A percentile compares a stretch with the other conserved stretches of the same genome.
phyloP scores from a whole-genome alignment of 1,139 yeast species.

The Suhomyces guaymorum region DNA sequence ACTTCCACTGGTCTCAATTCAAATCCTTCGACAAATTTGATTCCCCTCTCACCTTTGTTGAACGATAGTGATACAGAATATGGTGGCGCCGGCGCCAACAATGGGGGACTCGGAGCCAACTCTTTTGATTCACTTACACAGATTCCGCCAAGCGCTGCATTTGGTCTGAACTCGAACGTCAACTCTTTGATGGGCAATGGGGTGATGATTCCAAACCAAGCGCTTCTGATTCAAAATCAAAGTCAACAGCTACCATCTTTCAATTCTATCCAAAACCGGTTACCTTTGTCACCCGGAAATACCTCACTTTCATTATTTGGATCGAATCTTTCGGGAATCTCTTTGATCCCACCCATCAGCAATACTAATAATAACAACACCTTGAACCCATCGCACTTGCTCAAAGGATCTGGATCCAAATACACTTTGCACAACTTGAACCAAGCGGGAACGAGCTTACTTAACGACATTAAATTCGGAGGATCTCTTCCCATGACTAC shows the following conservation, averaged over 20 bases:
- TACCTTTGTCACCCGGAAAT: slow-evolving; percentile 22
- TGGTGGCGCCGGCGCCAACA: slow-evolving; percentile 14
- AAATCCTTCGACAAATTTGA: slow-evolving; percentile 23
- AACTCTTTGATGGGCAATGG: slow-evolving; percentile 5
- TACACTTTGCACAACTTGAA: slow-evolving; percentile 6
- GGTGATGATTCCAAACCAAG: slow-evolving; percentile 16
- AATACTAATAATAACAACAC: slow-evolving; percentile 10
- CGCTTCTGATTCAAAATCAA: slow-evolving; percentile 32
- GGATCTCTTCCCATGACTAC: slow-evolving; percentile 3
- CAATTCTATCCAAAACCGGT: slow-evolving; percentile 37
- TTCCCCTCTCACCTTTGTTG: slow-evolving; percentile 40
- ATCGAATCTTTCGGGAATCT: slow-evolving; percentile 3
- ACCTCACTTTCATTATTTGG: slow-evolving; percentile 3
- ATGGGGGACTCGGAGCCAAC: slow-evolving; percentile 10
- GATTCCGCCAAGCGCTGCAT: slow-evolving; percentile 15
- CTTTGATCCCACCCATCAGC: slow-evolving; percentile 13
- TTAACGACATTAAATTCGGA: slow-evolving; percentile 6
- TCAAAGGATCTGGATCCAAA: slow-evolving; percentile 12
- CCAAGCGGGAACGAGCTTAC: slow-evolving; percentile 5
- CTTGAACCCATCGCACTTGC: slow-evolving; percentile 15
- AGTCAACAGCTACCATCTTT: slow-evolving; percentile 40
- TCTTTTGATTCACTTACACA: slow-evolving; percentile 22
- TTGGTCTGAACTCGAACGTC: slow-evolving; percentile 3
- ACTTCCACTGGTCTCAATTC: slow-evolving; percentile 8
- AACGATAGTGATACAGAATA: slow-evolving; percentile 36